phyloP scores from a whole-genome alignment of 2,329 filamentous ascomycete species.

The Cephalotrichum gorgonifer region DNA sequence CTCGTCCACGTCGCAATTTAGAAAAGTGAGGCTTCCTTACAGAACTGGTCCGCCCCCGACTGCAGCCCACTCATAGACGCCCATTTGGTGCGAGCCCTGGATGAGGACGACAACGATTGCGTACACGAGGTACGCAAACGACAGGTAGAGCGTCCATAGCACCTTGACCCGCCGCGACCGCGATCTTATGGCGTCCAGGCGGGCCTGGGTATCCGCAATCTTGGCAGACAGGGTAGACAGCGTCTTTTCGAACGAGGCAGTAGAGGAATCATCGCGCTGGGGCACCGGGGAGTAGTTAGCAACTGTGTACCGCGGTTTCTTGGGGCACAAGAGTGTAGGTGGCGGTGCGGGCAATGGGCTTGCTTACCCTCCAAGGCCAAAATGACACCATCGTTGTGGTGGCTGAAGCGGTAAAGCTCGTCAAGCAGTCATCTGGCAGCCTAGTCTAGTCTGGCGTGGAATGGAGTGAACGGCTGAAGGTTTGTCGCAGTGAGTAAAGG shows the following conservation, averaged over 20 bases:
- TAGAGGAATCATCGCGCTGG: conserved; percentile 69
- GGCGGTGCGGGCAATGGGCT: too few species aligned
- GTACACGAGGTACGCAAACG: conserved; percentile 83
- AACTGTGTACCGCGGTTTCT: conserved; percentile 13
- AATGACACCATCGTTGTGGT: conserved; percentile 59
- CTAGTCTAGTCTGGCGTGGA: too few species aligned
- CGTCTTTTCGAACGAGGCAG: conserved; percentile 86
- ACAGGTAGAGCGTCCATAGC: conserved; percentile 82
- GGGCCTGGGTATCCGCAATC: conserved; percentile 64
- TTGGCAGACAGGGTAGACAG: conserved; percentile 73
- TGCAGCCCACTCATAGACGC: conserved; percentile 65
- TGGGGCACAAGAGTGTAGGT: background rate
- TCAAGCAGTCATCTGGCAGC: background rate
- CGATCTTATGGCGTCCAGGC: conserved; percentile 63
- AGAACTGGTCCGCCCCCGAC: conserved; percentile 68
- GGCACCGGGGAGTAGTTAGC: conserved; percentile 7
- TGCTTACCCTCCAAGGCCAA: conserved; percentile 71
- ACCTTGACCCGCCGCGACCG: conserved; percentile 70
- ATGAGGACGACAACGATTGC: conserved; percentile 74
- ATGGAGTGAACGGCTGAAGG: too few species aligned
- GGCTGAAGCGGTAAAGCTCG: background rate
- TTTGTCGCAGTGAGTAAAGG: too few species aligned
- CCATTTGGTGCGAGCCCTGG: conserved; percentile 73
- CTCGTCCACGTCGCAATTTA: background rate
- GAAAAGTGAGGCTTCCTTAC: conserved; percentile 33